Evolutionary conservation across 176 grass and related monocot genomes (phyloP).

Genomic region (Cenchrus fungigraminus): DNA sequence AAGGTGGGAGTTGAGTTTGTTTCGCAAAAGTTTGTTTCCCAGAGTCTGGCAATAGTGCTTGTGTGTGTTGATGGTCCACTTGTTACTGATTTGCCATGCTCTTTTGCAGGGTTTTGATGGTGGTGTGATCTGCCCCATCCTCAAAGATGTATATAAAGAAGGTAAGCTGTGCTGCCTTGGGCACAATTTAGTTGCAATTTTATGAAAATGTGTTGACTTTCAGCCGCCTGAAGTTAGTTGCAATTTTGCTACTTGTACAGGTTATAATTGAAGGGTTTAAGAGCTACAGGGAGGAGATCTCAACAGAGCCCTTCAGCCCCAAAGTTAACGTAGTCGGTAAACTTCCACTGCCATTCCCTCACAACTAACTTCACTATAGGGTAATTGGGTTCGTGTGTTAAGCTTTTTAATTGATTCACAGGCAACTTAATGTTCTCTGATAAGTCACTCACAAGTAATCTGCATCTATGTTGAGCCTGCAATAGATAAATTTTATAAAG

Average conservation of each 20-base stretch:
- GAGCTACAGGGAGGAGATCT: slow-evolving; percentile 94
- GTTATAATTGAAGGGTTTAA: slow-evolving; percentile 97
- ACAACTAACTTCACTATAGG: not conserved
- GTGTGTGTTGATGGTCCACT: not conserved
- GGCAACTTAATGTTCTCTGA: not conserved
- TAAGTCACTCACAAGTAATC: not conserved
- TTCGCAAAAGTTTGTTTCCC: not conserved
- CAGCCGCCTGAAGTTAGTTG: not conserved
- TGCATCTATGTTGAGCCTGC: not conserved
- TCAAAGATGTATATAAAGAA: slow-evolving; percentile 87
- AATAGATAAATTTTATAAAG: slow-evolving; percentile 22
- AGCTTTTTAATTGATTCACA: not conserved
- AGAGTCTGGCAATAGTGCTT: not conserved
- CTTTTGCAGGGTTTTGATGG: slow-evolving; percentile 29
- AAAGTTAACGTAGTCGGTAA: slow-evolving; percentile 99
- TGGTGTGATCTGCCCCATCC: slow-evolving; percentile 18
- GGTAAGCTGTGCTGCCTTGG: slow-evolving; percentile 38
- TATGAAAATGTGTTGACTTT: not conserved
- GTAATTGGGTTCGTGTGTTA: not conserved
- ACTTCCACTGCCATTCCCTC: not conserved
- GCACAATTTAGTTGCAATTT: not conserved
- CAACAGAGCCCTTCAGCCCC: slow-evolving; percentile 91
- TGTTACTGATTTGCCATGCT: not conserved
- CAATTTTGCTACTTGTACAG: slow-evolving; percentile 40
- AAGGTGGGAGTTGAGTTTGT: too few species aligned